A percentile compares a stretch with the other conserved stretches of the same genome.
Conservation (phyloP, 2,329 filamentous ascomycete genomes). For the Basipetospora chlamydospora region DNA sequence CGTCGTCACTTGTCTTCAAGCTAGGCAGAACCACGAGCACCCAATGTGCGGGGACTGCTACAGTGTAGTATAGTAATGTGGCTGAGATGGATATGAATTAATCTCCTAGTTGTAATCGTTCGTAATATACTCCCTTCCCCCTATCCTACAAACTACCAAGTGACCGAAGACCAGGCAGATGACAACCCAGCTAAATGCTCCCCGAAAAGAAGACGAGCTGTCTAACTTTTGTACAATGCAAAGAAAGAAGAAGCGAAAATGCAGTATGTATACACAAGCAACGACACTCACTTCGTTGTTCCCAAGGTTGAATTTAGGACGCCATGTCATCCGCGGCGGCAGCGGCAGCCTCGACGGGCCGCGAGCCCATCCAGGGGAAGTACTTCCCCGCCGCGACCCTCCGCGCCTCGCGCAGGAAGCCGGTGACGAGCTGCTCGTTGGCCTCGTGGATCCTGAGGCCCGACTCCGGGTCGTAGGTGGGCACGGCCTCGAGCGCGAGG, state of each 20-base stretch:
- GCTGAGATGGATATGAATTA: too few relatives aligned
- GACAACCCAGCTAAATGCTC: too few relatives aligned
- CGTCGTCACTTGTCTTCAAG: too few relatives aligned
- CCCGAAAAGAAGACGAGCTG: neutral
- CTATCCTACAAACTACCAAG: too few relatives aligned
- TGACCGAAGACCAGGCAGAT: too few relatives aligned
- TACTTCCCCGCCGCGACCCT: conserved; percentile 16
- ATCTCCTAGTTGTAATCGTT: too few relatives aligned
- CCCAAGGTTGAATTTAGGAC: neutral
- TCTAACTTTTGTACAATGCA: neutral
- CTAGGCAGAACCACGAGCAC: too few relatives aligned
- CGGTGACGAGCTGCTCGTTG: neutral
- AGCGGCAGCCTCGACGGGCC: neutral
- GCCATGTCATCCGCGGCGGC: neutral
- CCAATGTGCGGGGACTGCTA: too few relatives aligned
- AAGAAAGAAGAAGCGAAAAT: neutral
- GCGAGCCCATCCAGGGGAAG: conserved; percentile 17
- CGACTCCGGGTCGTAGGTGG: neutral
- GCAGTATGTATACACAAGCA: neutral
- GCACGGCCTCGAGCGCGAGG: conserved; percentile 27
- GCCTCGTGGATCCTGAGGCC: neutral
- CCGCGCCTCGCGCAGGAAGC: conserved; percentile 16
- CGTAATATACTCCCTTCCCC: too few relatives aligned
- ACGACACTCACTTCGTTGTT: too few relatives aligned
- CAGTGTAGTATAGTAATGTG: too few relatives aligned